Base-by-base conservation (phyloP, 495 filamentous ascomycete species). In the Aspergillus nanangensis region DNA sequence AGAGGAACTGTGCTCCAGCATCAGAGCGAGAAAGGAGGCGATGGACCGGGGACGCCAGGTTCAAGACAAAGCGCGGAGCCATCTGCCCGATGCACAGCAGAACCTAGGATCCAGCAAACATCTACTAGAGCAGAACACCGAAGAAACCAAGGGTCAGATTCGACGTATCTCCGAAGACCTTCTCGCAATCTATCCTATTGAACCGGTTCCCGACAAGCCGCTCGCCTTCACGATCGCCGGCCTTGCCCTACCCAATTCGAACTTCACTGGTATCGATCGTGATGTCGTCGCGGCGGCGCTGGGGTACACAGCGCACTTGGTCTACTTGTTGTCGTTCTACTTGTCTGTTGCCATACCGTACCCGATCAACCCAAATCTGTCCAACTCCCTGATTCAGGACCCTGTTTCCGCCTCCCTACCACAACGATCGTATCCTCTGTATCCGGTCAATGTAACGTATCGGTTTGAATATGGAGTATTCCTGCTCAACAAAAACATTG, bases 401-500 rank as follows among this genome's bases (percentile, higher is more conserved):
- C 83, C 83, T 7, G 83, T 98, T 42, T 84, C 80, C 34, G 69
- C 80, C 5, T 59, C 61, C n/a, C 75, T 90, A 4, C 72, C 80
- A 5, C 79, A 82, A 41, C 77, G 86, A 15, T 83, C 79, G 2
- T 94, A 88, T 59, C 93, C 92, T 2, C 75, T 98, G 0, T 89
- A 87, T 61, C 75, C 84, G 25, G 84, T 87, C 46, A 82, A 80
- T 10, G 81, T 90, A 5, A 77, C 84, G 22, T 95, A 87, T 56
- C 80, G 91, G 8, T 96, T 96, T 58, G 92, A 96, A 51, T 98
- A 97, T 68, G 93, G 75, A 4, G 90, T 96, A 51, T 98, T 97
- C 52, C 66, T 97, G 9, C 72, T 98, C 3, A 96, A 97, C 65
- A 92, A 96, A 57, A 75, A 96, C 55, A 88, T 98, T 36, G 92